phyloP scores from a whole-genome alignment of 768 basidiomycete genomes.

The Rhodotorula taiwanensis region DNA sequence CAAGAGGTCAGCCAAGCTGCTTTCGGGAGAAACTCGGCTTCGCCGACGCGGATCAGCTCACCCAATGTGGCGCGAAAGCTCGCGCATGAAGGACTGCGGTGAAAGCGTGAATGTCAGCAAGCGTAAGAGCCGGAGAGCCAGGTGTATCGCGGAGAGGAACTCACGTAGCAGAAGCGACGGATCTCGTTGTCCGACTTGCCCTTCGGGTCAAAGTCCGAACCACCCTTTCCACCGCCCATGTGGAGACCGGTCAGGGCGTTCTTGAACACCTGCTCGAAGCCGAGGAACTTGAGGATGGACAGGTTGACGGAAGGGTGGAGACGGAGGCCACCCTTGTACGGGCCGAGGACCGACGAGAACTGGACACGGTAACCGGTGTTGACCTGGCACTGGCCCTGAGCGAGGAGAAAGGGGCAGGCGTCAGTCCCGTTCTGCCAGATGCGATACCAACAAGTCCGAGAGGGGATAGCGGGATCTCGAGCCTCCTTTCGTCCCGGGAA shows the following conservation, averaged over 20 bases:
- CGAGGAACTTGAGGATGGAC: conserved; percentile 75
- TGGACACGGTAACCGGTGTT: conserved; percentile 70
- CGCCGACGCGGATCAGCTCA: not conserved
- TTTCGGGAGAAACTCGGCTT: too few species aligned
- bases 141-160: conserved; percentile 15
- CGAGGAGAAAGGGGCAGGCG: not conserved
- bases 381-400: conserved; percentile 56
- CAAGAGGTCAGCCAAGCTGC: too few species aligned
- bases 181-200: conserved; percentile 70
- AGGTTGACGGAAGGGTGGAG: conserved; percentile 73
- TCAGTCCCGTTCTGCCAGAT: too few species aligned
- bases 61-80: conserved; percentile 62
- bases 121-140: not conserved
- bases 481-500: too few species aligned
- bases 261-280: conserved; percentile 70
- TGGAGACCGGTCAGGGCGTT: conserved; percentile 68
- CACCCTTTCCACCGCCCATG: conserved; percentile 77
- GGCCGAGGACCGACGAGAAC: conserved; percentile 57
- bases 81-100: conserved; percentile 59
- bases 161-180: conserved; percentile 57
- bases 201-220: conserved; percentile 74
- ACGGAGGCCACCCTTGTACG: conserved; percentile 60
- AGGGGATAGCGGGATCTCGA: too few species aligned
- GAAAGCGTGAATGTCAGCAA: too few species aligned
- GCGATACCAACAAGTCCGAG: too few species aligned